Base-by-base conservation (phyloP, 768 basidiomycete genomes). In the Epithele typhae region DNA sequence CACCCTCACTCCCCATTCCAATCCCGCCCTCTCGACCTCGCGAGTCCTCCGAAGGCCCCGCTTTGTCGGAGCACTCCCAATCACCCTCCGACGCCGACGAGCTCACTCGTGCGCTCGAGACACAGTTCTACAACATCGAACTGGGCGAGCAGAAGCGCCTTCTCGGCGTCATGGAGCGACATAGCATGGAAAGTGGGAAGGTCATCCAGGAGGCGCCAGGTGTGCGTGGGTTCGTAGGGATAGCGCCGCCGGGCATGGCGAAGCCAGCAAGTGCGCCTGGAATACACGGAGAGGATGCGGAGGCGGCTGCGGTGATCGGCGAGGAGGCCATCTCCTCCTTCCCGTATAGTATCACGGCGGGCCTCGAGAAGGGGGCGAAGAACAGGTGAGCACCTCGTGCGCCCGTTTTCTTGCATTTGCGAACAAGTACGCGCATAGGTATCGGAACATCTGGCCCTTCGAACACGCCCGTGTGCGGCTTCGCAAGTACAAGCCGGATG, bases 401-500 rank as follows among this genome's bases (percentile, higher is more conserved):
- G 19, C 25, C n/a, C 25, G 36, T 23, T 25, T 18, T 41, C 17
- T 19, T 0, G 21, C 33, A 25, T 27, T 21, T 2, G 15, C 22
- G 30, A 10, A 44, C n/a, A 19, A 5, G 5, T 25, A 1, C 18
- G 19, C 25, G 3, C 17, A 3, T 52, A 92, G 92, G 52, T 98
- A 96, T 68, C 84, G 87, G 49, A 87, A 98, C 62, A 96, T 98
- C 47, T 98, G 93, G 91, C 95, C 95, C 0, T 97, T 93, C 54
- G 93, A 95, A 60, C 92, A 94, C 59, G 87, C 94, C 18, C 84
- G 95, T 32, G 93, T 97, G 4, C 76, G 84, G 38, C 71, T 97
- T 43, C 70, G 75, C 25, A 57, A 58, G 46, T 21, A 40, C 15
- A 54, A 46, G 25, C 55, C 60, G n/a, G 57, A 59, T 11, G 61